A percentile compares a stretch with the other conserved stretches of the same genome.
These are phyloP conservation scores for Nephelium lappaceum DNA, from an alignment of 345 rosid species.

Conservation along the genomic window DNA sequence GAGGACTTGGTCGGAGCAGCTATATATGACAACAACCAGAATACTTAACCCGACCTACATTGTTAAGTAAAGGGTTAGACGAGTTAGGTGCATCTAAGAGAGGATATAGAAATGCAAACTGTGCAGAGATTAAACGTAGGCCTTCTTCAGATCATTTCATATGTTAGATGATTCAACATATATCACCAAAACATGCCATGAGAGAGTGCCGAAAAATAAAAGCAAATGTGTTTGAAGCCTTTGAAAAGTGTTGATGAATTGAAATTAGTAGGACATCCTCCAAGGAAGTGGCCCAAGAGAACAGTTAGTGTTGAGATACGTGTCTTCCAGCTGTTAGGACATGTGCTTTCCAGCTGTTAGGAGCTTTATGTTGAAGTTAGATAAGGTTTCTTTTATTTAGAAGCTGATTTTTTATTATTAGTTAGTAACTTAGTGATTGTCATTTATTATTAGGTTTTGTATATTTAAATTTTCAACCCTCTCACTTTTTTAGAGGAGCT, in stretches of 20 bases:
- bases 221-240: background rate
- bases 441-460: too few species aligned
- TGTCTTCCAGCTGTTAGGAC: too few species aligned
- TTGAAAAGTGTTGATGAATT: background rate
- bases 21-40: constrained; percentile 78
- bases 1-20: constrained; percentile 97
- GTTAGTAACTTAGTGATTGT: too few species aligned
- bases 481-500: too few species aligned
- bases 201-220: constrained; percentile 7
- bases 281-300: background rate
- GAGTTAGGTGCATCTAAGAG: constrained; percentile 4
- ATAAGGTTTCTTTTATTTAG: too few species aligned
- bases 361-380: too few species aligned
- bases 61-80: constrained; percentile 28
- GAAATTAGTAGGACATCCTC: background rate
- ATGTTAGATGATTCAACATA: background rate
- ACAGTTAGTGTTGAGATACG: too few species aligned
- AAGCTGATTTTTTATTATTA: too few species aligned
- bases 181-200: background rate
- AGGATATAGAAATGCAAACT: constrained; percentile 6
- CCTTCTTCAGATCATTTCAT: constrained; percentile 1
- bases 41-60: constrained; percentile 77
- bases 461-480: too few species aligned
- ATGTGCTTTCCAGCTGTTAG: too few species aligned
- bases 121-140: background rate